These are phyloP conservation scores for Colletotrichum tropicicola DNA, from an alignment of 2,329 filamentous ascomycete genomes.

Conservation along the genomic window DNA sequence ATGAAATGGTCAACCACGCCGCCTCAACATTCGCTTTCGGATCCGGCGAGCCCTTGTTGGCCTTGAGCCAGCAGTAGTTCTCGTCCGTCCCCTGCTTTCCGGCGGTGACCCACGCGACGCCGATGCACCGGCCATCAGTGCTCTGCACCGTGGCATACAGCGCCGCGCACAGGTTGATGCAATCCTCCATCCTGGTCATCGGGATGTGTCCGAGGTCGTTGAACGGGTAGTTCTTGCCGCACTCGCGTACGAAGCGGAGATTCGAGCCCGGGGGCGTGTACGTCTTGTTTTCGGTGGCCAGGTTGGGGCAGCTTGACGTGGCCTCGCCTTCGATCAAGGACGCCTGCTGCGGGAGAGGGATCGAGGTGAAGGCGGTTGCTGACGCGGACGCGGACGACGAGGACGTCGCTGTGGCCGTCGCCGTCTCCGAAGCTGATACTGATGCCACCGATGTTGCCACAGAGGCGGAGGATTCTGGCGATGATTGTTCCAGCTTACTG, in stretches of 20 bases:
- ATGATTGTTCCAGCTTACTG: constrained; percentile 5
- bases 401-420: neutral
- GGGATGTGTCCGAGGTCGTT: constrained; percentile 34
- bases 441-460: neutral
- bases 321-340: constrained; percentile 10
- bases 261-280: constrained; percentile 32
- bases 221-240: constrained; percentile 30
- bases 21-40: constrained; percentile 7
- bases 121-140: constrained; percentile 28
- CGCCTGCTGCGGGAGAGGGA: constrained; percentile 7
- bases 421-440: neutral
- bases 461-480: neutral
- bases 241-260: constrained; percentile 31
- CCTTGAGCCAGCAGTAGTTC: constrained; percentile 35
- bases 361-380: constrained; percentile 2
- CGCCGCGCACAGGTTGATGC: constrained; percentile 34
- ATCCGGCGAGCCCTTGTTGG: constrained; percentile 11
- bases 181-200: constrained; percentile 33
- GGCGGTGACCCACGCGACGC: constrained; percentile 33
- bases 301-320: neutral
- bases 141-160: constrained; percentile 33
- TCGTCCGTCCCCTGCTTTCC: constrained; percentile 31
- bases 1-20: constrained; percentile 7
- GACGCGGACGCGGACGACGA: neutral
- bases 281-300: constrained; percentile 9